A percentile compares a stretch with the other conserved stretches of the same genome.
phyloP scores from a whole-genome alignment of 257 asterid genomes.

The Fraxinus pennsylvanica region DNA sequence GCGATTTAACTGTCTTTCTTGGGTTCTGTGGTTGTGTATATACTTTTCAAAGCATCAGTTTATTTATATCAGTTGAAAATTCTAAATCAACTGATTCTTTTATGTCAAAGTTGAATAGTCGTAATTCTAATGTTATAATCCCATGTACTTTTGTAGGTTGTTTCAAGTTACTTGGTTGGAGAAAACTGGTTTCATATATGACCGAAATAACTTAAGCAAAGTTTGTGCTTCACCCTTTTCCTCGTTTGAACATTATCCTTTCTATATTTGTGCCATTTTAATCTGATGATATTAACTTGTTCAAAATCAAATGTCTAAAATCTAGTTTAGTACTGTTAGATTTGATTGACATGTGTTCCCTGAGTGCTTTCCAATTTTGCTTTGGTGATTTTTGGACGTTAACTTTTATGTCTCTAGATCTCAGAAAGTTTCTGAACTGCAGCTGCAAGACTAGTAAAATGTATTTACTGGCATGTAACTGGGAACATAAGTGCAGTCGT shows the following conservation, averaged over 20 bases:
- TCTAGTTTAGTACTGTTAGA: background rate
- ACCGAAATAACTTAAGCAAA: conserved; percentile 65
- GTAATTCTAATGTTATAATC: conserved; percentile 32
- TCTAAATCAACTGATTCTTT: conserved; percentile 13
- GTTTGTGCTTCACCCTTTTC: conserved; percentile 63
- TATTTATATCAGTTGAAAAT: conserved; percentile 2
- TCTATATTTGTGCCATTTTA: conserved; percentile 16
- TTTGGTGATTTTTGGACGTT: conserved; percentile 13
- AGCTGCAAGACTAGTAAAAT: background rate
- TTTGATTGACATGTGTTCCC: conserved; percentile 14
- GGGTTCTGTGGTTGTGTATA: conserved; percentile 6
- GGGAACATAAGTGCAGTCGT: conserved; percentile 3
- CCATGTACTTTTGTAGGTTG: conserved; percentile 73
- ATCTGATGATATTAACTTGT: background rate
- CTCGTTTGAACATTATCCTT: conserved; percentile 18
- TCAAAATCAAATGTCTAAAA: background rate
- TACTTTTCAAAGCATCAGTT: conserved; percentile 9
- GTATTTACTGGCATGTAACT: background rate
- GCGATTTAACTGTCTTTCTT: background rate
- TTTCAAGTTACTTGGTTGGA: conserved; percentile 87
- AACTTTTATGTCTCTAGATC: background rate
- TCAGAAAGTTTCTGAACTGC: conserved; percentile 1
- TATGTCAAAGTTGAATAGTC: conserved; percentile 19
- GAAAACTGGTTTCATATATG: conserved; percentile 83
- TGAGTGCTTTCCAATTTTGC: conserved; percentile 6